A percentile compares a stretch with the other conserved stretches of the same genome.
Conservation (phyloP, 495 filamentous ascomycete species). For the Tuber borchii region DNA sequence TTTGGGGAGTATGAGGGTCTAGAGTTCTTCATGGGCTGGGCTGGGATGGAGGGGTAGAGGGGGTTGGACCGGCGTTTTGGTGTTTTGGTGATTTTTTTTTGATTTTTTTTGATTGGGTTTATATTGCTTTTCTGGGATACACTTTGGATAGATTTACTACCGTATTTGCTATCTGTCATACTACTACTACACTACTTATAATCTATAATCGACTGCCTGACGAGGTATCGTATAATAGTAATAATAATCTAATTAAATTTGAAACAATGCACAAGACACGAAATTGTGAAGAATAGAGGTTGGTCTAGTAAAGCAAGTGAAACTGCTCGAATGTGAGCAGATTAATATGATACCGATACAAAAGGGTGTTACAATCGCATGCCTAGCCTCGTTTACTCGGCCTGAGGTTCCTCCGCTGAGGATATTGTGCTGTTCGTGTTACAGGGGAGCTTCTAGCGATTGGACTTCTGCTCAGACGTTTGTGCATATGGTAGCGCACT, state of each 20-base stretch:
- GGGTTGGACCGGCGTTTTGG: neutral
- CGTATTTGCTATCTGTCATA: neutral
- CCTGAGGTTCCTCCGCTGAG: neutral
- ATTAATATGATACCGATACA: neutral
- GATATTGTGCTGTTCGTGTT: neutral
- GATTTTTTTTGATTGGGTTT: neutral
- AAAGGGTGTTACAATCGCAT: neutral
- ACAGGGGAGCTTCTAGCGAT: neutral
- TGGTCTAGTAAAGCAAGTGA: neutral
- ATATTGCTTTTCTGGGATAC: neutral
- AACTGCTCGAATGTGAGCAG: neutral
- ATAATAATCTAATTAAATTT: neutral
- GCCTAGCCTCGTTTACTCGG: neutral
- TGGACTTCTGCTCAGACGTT: neutral
- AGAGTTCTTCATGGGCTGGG: neutral
- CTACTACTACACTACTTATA: neutral
- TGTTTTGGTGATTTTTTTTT: neutral
- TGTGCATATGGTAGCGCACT: neutral
- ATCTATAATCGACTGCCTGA: neutral
- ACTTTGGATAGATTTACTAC: neutral
- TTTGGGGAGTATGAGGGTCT: neutral
- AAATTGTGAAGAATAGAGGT: neutral
- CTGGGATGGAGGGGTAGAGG: neutral
- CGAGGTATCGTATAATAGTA: neutral
- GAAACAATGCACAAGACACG: neutral